A percentile compares a stretch with the other conserved stretches of the same genome.
Evolutionary conservation across 371 early-diverging fungal species (phyloP).

Genomic region (Rhizopus stolonifer): DNA sequence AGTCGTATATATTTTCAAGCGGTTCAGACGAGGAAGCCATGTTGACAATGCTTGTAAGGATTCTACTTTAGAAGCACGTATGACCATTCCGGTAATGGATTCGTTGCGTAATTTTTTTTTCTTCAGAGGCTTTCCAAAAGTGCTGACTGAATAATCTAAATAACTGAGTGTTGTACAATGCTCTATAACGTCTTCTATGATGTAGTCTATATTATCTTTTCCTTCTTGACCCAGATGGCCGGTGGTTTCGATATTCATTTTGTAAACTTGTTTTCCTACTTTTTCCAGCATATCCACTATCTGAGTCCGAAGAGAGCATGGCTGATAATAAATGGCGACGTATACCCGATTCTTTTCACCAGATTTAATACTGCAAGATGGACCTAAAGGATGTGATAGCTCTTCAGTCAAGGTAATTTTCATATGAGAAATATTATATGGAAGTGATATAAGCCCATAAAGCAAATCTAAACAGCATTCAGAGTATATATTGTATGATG

Average conservation of each 20-base stretch:
- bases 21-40: background rate
- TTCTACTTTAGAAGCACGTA: background rate
- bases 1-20: background rate
- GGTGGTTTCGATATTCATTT: background rate
- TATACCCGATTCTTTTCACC: background rate
- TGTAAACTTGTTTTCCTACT: background rate
- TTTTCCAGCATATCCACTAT: background rate
- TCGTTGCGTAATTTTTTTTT: background rate
- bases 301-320: background rate
- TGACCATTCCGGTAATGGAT: background rate
- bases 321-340: background rate
- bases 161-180: background rate
- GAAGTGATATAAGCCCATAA: background rate
- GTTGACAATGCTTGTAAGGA: background rate
- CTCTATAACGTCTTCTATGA: background rate
- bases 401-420: background rate
- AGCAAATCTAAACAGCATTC: background rate
- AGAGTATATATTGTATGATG: background rate
- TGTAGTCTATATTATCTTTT: background rate
- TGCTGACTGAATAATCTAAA: background rate
- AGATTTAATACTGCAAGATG: background rate
- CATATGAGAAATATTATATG: background rate
- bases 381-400: background rate
- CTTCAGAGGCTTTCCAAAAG: background rate
- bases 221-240: background rate